Evolutionary conservation across 2,329 filamentous ascomycete genomes (phyloP), one percentile per base, ranked within the genome.

Genomic region (Magnaporthiopsis rhizophila): DNA sequence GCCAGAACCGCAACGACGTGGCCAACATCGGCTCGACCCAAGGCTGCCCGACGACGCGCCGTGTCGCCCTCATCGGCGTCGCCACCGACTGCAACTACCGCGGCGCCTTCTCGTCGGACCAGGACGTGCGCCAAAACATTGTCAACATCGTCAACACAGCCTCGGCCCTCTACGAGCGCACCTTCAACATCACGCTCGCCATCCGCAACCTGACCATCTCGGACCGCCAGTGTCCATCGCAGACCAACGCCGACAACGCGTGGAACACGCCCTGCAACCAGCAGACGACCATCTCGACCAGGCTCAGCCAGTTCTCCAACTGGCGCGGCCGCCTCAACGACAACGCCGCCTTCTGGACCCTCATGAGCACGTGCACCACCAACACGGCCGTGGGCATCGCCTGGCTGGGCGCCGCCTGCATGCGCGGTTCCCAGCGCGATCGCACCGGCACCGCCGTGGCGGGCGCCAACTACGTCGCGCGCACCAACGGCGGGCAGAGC

Each of bases 71-170:
- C 57, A 86, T 99, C 30, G 95, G 95, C 32, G 87, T 98, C 53
- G 95, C 92, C 11, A 94, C 92, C 0, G 95, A 99, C 75, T 99
- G 95, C 80, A 90, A 86, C 11, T 98, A 98, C 73, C 92, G 88
- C 45, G 80, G 79, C 1, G 81, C 82, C 3, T 96, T 97, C 74
- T 84, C 87, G 66, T 83, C 82, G 24, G 83, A 83, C 58, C 80
- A 85, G 62, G 79, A 85, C n/a, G 84, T 89, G 28, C 83, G 88
- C 64, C 75, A 83, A 67, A 95, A 95, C 73, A 84, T 99, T 67
- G 92, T 99, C 70, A 81, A 80, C 63, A 83, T 91, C 73, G 89
- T 99, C 74, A 97, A 96, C 77, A 82, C 87, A 58, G 95, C 95
- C 0, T 97, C 94, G 1, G 85, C 87, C 66, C 79, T 97, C 8